These are phyloP conservation scores for Takashimella koratensis DNA, from an alignment of 1,284 basidiomycete species.

Conservation along the genomic window DNA sequence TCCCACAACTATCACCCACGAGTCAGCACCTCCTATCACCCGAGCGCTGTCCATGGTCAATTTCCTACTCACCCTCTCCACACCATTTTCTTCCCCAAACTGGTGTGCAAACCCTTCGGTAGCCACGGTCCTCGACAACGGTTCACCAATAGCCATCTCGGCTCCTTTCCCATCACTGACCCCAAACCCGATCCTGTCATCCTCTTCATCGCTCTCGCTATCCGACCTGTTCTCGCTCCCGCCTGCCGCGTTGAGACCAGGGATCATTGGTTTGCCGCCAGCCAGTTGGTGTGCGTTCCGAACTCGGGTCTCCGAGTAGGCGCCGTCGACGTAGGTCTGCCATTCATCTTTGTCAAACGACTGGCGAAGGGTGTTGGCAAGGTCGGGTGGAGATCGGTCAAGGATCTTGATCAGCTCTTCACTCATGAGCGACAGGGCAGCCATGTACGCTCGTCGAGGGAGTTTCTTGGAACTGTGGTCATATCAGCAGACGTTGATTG, in stretches of 20 bases:
- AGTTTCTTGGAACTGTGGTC: constrained; percentile 55
- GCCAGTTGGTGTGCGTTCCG: constrained; percentile 75
- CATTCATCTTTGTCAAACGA: constrained; percentile 75
- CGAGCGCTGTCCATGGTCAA: too few relatives aligned
- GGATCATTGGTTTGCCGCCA: constrained; percentile 54
- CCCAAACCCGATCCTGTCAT: constrained; percentile 20
- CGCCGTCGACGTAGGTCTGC: constrained; percentile 79
- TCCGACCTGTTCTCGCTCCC: constrained; percentile 13
- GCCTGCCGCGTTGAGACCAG: constrained; percentile 10
- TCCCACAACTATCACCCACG: background rate
- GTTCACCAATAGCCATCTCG: constrained; percentile 35
- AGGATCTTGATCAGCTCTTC: constrained; percentile 51
- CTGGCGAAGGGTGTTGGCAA: constrained; percentile 61
- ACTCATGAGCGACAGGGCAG: constrained; percentile 83
- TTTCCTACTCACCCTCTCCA: constrained; percentile 32
- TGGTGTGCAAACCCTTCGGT: constrained; percentile 24
- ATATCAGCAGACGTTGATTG: background rate
- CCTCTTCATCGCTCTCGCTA: constrained; percentile 31
- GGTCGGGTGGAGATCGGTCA: constrained; percentile 76
- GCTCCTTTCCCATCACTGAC: background rate
- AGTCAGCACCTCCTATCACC: too few relatives aligned
- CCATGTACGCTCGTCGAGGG: constrained; percentile 91
- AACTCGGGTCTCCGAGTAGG: constrained; percentile 79
- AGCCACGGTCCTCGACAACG: constrained; percentile 29
- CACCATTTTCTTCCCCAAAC: constrained; percentile 26